Base-by-base conservation (phyloP, 2,329 filamentous ascomycete genomes). In the Mollisiaceae sp. region DNA sequence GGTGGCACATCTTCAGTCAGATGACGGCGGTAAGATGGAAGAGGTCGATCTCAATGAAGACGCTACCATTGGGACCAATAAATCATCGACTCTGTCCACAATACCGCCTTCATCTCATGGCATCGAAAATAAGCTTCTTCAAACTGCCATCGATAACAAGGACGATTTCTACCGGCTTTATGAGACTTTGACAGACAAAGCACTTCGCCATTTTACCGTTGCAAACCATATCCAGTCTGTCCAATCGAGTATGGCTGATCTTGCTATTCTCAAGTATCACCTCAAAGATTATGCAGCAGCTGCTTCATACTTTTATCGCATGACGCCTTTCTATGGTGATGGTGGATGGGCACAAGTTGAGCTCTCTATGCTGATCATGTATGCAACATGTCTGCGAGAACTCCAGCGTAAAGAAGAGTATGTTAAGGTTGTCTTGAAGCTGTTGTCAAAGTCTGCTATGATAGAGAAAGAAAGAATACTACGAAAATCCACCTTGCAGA, bases 251-350 rank as follows among this genome's bases (percentile, higher is more conserved):
- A 87, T 94, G 77, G 91, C 92, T 11, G 95, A 99, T 77, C 84
- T 98, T 55, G 95, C 93, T 1, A 85, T 95, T 5, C 81, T 97
- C 59, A 94, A 94, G 73, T 95, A 90, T 71, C 86, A 91, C 66
- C 82, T 91, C 2, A 85, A 86, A 24, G 91, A 98, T 70, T 94
- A 89, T 74, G 82, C 81, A 2, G 85, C 87, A 1, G 94, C 95
- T 0, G 89, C 91, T 0, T 85, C 85, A 0, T 94, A 91, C 73
- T 95, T 99, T 73, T 86, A 90, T 72, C 85, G 89, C 55, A 88
- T 95, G 52, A 90, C 91, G 0, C 89, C 90, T 0, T 91, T 92
- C 67, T 97, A 95, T 71, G 90, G 90, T 0, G 87, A 90, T 64
- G 88, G 86, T 64, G 86, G 89, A 55, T 98, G 95, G 94, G 88